phyloP scores from a whole-genome alignment of 768 basidiomycete species.

The Tephrocybe sp. region DNA sequence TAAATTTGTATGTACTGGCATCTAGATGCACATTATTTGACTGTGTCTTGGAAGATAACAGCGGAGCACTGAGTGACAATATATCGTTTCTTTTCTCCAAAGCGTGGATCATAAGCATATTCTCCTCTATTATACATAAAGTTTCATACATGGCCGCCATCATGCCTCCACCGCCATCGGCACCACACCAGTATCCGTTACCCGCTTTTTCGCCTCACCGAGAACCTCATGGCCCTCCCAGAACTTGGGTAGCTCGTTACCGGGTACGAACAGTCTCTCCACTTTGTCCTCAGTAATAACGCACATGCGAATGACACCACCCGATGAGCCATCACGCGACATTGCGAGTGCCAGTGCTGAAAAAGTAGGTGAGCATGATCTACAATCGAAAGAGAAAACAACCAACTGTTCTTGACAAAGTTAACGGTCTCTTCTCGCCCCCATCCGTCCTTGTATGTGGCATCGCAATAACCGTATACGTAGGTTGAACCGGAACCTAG shows the following conservation, averaged over 20 bases:
- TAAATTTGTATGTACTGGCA: neutral
- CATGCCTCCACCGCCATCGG: conserved; percentile 50
- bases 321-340: conserved; percentile 97
- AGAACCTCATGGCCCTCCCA: conserved; percentile 85
- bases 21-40: neutral
- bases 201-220: conserved; percentile 34
- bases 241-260: conserved; percentile 83
- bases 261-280: conserved; percentile 90
- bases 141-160: too few relatives aligned
- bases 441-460: conserved; percentile 95
- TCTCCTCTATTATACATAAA: conserved; percentile 16
- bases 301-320: conserved; percentile 95
- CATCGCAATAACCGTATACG: conserved; percentile 98
- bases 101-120: neutral
- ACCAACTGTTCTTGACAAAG: conserved; percentile 94
- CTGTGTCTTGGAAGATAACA: too few relatives aligned
- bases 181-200: conserved; percentile 33
- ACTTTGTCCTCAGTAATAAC: conserved; percentile 93
- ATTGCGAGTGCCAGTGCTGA: conserved; percentile 91
- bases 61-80: too few relatives aligned
- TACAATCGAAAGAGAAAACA: neutral
- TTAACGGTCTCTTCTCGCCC: conserved; percentile 84
- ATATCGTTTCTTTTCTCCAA: neutral
- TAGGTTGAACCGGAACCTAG: conserved; percentile 94
- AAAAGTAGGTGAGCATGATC: conserved; percentile 6